Evolutionary conservation across 805 yeast species (phyloP).

Genomic region (Spencermartinsiella europaea): DNA sequence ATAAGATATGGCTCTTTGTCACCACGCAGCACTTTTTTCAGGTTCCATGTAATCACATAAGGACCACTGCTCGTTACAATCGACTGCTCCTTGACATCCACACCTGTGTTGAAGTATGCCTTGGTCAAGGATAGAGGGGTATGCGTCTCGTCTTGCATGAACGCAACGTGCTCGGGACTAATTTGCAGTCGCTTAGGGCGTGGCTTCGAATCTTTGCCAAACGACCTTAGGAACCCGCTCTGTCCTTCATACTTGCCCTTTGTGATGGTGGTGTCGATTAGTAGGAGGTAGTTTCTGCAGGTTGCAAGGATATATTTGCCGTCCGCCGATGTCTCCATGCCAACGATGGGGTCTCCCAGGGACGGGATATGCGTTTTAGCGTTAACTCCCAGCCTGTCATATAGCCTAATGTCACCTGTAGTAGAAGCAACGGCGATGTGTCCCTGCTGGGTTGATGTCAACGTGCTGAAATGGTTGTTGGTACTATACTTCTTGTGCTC

Average conservation of each 20-base stretch:
- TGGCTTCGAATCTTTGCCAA: conserved; percentile 62
- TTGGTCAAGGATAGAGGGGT: conserved; percentile 54
- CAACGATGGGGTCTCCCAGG: conserved; percentile 66
- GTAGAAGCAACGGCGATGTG: conserved; percentile 69
- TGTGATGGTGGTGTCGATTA: conserved; percentile 61
- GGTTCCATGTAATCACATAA: conserved; percentile 74
- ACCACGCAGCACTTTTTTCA: conserved; percentile 52
- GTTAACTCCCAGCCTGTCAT: conserved; percentile 62
- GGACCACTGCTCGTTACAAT: conserved; percentile 80
- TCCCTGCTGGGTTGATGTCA: conserved; percentile 71
- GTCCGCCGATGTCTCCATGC: conserved; percentile 67
- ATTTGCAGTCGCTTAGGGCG: conserved; percentile 62
- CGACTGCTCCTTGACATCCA: conserved; percentile 57
- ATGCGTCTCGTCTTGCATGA: conserved; percentile 47
- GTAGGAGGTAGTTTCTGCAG: conserved; percentile 62
- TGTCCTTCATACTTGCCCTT: conserved; percentile 55
- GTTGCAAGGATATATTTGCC: conserved; percentile 83
- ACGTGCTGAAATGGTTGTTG: conserved; percentile 46
- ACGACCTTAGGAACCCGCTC: conserved; percentile 60
- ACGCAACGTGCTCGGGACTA: conserved; percentile 66
- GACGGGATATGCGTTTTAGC: conserved; percentile 82
- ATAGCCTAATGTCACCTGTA: conserved; percentile 72
- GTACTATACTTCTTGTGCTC: conserved; percentile 52
- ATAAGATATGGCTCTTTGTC: conserved; percentile 56
- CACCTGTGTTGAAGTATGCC: conserved; percentile 73